Evolutionary conservation across 2,329 filamentous ascomycete species (phyloP), one percentile per base, ranked within the genome.

Genomic region (Colletotrichum cordylinicola): DNA sequence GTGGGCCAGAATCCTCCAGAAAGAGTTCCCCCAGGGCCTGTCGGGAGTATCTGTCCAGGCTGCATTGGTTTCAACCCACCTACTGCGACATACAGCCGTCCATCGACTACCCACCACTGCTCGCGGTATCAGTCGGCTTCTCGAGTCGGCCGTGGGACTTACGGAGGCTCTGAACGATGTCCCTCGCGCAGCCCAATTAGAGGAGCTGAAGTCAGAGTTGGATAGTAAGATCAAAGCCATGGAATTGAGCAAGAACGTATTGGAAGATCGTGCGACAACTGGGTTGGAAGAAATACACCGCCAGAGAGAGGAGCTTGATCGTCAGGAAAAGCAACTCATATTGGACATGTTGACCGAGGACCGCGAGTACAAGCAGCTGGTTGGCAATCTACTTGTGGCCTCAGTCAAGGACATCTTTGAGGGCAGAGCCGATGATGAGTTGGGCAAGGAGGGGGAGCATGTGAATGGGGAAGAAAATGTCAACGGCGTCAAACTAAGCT

Each of bases 221-320:
- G 79, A 81, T 13, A 77, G 68, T 43, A 81, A 81, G 66, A 81
- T 82, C 66, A 80, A 79, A 69, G 78, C 82, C 31, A 82, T 84
- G 80, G 80, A 83, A 69, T 67, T 83, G 16, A 81, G 81, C 62
- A 84, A 84, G 77, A 84, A 82, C 62, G 78, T 79, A 9, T 70
- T 85, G n/a, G 81, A 84, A 61, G 78, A 80, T 55, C 79, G 72
- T 18, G 70, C 80, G 6, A 70, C 77, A 24, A 39, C 68, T 4
- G 75, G 80, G n/a, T 79, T 85, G n/a, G 77, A 81, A 39, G 80
- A 82, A 8, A 83, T 86, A 68, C 78, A 79, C 27, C 78, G 80
- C 15, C 78, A 83, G 72, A 82, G 84, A 56, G 82, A 82, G 70
- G 84, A 85, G 74, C 79, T 86, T 9, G 83, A 84, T 71, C 81